A percentile compares a stretch with the other conserved stretches of the same genome.
Evolutionary conservation across 306 rosid species (phyloP).

Genomic region (Glycine soja): DNA sequence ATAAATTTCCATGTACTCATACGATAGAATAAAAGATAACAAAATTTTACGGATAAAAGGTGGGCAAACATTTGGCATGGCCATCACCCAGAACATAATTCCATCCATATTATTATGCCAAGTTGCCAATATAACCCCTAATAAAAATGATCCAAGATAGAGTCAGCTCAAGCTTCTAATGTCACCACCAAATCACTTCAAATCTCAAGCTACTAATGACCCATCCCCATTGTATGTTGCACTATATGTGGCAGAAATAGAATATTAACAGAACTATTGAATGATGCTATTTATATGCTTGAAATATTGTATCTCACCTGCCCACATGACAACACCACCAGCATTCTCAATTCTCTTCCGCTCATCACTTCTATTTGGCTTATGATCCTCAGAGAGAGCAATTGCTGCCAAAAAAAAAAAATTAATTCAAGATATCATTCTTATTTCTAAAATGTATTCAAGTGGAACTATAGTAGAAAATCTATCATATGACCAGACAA

Average conservation of each 20-base stretch:
- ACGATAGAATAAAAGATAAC: not conserved
- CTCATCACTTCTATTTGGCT: constrained; percentile 97
- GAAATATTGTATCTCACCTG: constrained; percentile 63
- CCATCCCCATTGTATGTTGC: constrained; percentile 21
- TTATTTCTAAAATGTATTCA: constrained; percentile 33
- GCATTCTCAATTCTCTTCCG: constrained; percentile 97
- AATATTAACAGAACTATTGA: constrained; percentile 27
- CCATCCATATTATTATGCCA: constrained; percentile 34
- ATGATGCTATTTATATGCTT: constrained; percentile 23
- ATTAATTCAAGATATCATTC: constrained; percentile 20
- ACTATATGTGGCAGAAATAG: constrained; percentile 20
- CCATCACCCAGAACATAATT: constrained; percentile 42
- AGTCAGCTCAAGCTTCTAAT: constrained; percentile 27
- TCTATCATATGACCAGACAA: not conserved
- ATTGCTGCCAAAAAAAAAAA: constrained; percentile 69
- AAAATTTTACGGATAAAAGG: not conserved
- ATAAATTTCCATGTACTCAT: not conserved
- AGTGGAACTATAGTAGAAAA: constrained; percentile 33
- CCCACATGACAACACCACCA: constrained; percentile 97
- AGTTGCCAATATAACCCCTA: not conserved
- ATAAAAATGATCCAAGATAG: not conserved
- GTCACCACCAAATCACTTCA: constrained; percentile 35
- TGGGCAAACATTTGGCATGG: not conserved
- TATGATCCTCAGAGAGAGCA: constrained; percentile 96
- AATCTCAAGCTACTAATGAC: constrained; percentile 1